Conservation (phyloP, 495 filamentous ascomycete genomes). For the Bacidia rubella region DNA sequence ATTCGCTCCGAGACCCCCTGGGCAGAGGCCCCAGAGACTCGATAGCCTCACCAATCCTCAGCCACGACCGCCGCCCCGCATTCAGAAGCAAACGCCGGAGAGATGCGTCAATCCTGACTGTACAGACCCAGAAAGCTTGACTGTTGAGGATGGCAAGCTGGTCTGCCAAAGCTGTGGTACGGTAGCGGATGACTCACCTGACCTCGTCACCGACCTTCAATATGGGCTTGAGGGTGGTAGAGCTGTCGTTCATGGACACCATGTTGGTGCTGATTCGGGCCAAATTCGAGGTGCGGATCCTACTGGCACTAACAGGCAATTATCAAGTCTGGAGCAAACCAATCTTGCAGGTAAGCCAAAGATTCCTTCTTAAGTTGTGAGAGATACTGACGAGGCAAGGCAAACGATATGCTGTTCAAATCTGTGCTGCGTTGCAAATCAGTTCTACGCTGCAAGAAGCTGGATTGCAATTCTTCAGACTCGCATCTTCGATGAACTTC, state of each 20-base stretch:
- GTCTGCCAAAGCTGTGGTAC: constrained; percentile 76
- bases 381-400: constrained; percentile 18
- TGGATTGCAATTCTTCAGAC: constrained; percentile 61
- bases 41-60: constrained; percentile 20
- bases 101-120: constrained; percentile 33
- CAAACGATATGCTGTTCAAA: constrained; percentile 37
- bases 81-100: not conserved
- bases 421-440: constrained; percentile 40
- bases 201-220: constrained; percentile 80
- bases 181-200: constrained; percentile 55
- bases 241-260: constrained; percentile 81
- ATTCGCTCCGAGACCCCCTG: not conserved
- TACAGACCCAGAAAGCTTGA: constrained; percentile 34
- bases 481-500: constrained; percentile 66
- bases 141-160: constrained; percentile 37
- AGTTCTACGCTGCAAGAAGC: constrained; percentile 43
- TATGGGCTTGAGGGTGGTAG: constrained; percentile 82
- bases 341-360: constrained; percentile 44
- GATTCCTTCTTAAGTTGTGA: not conserved
- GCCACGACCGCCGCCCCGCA: constrained; percentile 10
- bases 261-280: constrained; percentile 67
- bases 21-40: constrained; percentile 1
- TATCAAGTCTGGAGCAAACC: constrained; percentile 52
- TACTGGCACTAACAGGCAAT: constrained; percentile 37
- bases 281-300: constrained; percentile 48